A percentile compares a stretch with the other conserved stretches of the same genome.
Conservation (phyloP, 2,329 filamentous ascomycete species). For the Aureobasidium sp. region DNA sequence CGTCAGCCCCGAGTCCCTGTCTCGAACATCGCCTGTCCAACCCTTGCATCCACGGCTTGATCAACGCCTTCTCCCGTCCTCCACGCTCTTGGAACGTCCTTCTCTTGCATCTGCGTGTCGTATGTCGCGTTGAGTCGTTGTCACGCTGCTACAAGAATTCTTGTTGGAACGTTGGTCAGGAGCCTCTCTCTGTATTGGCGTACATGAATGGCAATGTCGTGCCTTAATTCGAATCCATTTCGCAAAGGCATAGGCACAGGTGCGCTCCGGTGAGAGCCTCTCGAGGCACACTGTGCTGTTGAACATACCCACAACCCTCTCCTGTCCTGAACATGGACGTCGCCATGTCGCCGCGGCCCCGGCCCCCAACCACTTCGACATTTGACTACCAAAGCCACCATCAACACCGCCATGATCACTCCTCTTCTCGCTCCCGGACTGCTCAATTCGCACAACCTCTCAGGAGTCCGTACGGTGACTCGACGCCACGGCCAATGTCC, state of each 20-base stretch:
- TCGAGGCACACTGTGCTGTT: slow-evolving; percentile 14
- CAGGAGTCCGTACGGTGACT: slow-evolving; percentile 13
- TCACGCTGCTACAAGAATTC: slow-evolving; percentile 14
- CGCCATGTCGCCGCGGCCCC: slow-evolving; percentile 15
- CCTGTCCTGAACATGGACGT: background rate
- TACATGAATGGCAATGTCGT: slow-evolving; percentile 16
- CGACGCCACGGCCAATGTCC: background rate
- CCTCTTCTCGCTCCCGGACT: background rate
- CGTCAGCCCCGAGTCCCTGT: slow-evolving; percentile 4
- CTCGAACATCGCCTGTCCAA: background rate
- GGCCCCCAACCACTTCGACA: slow-evolving; percentile 18
- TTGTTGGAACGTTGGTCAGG: slow-evolving; percentile 11
- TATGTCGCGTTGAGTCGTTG: slow-evolving; percentile 11
- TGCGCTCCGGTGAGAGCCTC: slow-evolving; percentile 24
- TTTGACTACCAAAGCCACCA: slow-evolving; percentile 10
- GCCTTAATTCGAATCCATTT: slow-evolving; percentile 17
- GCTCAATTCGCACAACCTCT: slow-evolving; percentile 15
- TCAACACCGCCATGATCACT: slow-evolving; percentile 17
- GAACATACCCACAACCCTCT: background rate
- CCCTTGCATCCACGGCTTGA: slow-evolving; percentile 7
- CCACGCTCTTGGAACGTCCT: background rate
- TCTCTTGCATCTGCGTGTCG: slow-evolving; percentile 21
- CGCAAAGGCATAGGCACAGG: slow-evolving; percentile 32
- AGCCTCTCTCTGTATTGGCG: background rate
- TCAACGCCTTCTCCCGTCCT: background rate